These are phyloP conservation scores for Hemileccinum impolitum DNA, from an alignment of 768 basidiomycete species.

Conservation along the genomic window DNA sequence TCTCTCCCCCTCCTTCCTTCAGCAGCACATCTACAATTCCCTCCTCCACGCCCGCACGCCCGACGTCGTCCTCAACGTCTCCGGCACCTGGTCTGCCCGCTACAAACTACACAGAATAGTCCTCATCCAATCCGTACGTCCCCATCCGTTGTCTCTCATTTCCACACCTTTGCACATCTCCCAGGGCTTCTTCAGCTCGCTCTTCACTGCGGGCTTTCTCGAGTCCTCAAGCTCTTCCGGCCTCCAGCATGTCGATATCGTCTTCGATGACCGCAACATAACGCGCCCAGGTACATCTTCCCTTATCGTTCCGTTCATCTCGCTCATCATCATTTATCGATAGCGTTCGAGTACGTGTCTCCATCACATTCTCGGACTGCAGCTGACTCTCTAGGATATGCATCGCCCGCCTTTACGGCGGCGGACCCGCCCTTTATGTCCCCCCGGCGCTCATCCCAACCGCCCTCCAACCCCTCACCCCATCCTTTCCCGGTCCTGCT, in stretches of 20 bases:
- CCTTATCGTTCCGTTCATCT: not conserved
- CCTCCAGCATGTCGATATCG: constrained; percentile 59
- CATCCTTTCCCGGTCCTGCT: constrained; percentile 47
- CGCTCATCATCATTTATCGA: constrained; percentile 9
- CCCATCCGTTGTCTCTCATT: not conserved
- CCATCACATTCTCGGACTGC: not conserved
- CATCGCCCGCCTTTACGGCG: constrained; percentile 83
- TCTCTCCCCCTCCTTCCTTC: constrained; percentile 54
- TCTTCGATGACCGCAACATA: constrained; percentile 84
- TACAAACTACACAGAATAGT: constrained; percentile 84
- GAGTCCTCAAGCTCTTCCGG: constrained; percentile 45
- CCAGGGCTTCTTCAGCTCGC: constrained; percentile 83
- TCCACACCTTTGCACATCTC: constrained; percentile 2
- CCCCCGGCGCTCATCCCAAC: constrained; percentile 65
- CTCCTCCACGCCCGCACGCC: constrained; percentile 70
- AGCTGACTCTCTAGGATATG: constrained; percentile 56
- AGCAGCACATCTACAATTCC: constrained; percentile 72
- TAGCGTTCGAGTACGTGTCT: constrained; percentile 82
- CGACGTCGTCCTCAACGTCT: constrained; percentile 72
- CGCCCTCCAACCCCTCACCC: constrained; percentile 64
- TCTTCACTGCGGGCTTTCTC: constrained; percentile 78
- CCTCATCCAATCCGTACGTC: constrained; percentile 79
- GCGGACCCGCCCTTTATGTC: constrained; percentile 72
- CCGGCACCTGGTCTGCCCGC: constrained; percentile 64
- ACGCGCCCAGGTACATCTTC: constrained; percentile 69